phyloP scores from a whole-genome alignment of 1,284 basidiomycete genomes.

The Tremellales sp. region DNA sequence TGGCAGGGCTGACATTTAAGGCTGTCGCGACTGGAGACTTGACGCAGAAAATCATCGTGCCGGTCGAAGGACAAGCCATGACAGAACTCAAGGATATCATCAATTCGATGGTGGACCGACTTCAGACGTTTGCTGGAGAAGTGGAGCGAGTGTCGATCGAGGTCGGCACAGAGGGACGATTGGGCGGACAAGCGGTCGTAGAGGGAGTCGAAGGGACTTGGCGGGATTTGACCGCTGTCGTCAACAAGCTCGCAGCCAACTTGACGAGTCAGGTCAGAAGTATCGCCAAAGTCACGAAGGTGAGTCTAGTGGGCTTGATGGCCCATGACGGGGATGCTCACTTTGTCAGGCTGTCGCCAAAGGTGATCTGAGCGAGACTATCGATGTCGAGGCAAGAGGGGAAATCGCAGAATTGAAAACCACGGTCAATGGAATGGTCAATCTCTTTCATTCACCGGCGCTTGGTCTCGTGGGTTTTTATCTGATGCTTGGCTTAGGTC shows the following conservation, averaged over 20 bases:
- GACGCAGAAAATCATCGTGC: slow-evolving; percentile 92
- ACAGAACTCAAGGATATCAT: slow-evolving; percentile 97
- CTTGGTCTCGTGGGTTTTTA: too few species aligned
- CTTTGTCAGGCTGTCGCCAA: slow-evolving; percentile 69
- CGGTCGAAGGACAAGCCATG: slow-evolving; percentile 94
- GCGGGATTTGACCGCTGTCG: slow-evolving; percentile 82
- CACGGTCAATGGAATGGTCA: slow-evolving; percentile 94
- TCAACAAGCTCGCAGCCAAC: slow-evolving; percentile 90
- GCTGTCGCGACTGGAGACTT: slow-evolving; percentile 92
- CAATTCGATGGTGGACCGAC: slow-evolving; percentile 80
- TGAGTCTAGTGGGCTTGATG: slow-evolving; percentile 6
- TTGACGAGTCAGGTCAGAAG: slow-evolving; percentile 91
- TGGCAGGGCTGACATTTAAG: slow-evolving; percentile 17
- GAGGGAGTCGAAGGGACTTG: slow-evolving; percentile 91
- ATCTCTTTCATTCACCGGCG: too few species aligned
- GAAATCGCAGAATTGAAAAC: slow-evolving; percentile 97
- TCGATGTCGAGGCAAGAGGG: slow-evolving; percentile 92
- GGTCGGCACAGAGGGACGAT: slow-evolving; percentile 89
- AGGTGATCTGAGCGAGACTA: slow-evolving; percentile 92
- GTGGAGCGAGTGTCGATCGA: slow-evolving; percentile 64
- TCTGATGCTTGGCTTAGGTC: too few species aligned
- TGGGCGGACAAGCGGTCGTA: slow-evolving; percentile 88
- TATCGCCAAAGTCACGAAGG: slow-evolving; percentile 92
- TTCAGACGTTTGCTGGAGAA: slow-evolving; percentile 53
- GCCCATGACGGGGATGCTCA: not conserved